Evolutionary conservation across 495 filamentous ascomycete species (phyloP), one percentile per base, ranked within the genome.

Genomic region (Staphylotrichum tortipilum): DNA sequence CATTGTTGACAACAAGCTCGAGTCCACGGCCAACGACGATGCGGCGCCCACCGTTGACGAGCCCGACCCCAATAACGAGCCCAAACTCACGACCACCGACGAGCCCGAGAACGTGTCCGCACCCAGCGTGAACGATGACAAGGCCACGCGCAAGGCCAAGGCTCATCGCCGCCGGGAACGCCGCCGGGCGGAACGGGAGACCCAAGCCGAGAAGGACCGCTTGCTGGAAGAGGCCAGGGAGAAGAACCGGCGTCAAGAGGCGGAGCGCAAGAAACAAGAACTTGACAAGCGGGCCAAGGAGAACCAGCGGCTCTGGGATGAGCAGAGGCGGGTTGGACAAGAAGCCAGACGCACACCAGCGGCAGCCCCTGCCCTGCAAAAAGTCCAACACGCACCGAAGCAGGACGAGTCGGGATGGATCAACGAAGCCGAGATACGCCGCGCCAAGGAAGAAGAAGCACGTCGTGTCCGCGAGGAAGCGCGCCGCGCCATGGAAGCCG

Each of bases 121-220:
- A n/a, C n/a, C n/a, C 6, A 19, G 21, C 30, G 47, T 51, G 37
- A 19, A 47, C 7, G 22, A 47, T 15, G 41, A 31, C 11, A 52
- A 47, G 35, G 21, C 15, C 2, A 19, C 34, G 18, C 47, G 41
- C 17, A 49, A 58, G 22, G 37, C 39, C 5, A 43, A 51, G 47
- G 23, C 8, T 5, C 47, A 44, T 18, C 50, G 47, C 7, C 52
- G 47, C 6, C 47, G 54, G 14, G 47, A 42, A 24, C 51, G 49
- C 9, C 44, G 40, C 3, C 43, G 43, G 7, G 2, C 15, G 23
- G 43, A 43, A 9, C 38, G 37, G 15, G 29, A 54, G 21, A 43
- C 21, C 10, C 31, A 58, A 18, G 38, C 3, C 4, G 33, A 44
- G 21, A 22, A 23, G 41, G 31, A 21, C 23, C 7, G 30, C 5